Conservation (phyloP, 208 protist species). For the Leishmania tarentolae region DNA sequence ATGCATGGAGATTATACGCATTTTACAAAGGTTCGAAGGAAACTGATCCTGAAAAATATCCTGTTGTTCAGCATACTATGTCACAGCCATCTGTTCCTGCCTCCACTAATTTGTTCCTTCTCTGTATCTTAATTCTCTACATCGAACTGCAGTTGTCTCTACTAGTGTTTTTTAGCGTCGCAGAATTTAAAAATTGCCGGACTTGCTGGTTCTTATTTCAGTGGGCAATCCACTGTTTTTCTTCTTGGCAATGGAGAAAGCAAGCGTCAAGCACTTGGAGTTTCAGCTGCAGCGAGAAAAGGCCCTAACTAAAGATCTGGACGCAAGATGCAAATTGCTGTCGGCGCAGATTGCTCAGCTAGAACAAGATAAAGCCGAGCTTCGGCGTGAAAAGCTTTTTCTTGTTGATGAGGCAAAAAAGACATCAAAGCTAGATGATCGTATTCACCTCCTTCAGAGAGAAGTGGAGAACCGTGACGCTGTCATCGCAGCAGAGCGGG, state of each 20-base stretch:
- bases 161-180: not conserved
- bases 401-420: slow-evolving; percentile 70
- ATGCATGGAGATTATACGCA: not conserved
- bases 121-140: not conserved
- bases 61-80: not conserved
- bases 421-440: slow-evolving; percentile 64
- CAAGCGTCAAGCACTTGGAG: slow-evolving; percentile 77
- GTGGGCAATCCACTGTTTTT: too few relatives aligned
- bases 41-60: not conserved
- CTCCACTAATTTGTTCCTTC: not conserved
- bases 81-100: not conserved
- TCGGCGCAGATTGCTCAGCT: slow-evolving; percentile 72
- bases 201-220: too few relatives aligned
- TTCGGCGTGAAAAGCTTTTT: slow-evolving; percentile 69
- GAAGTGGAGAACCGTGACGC: slow-evolving; percentile 65
- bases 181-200: too few relatives aligned
- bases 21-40: not conserved
- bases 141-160: not conserved
- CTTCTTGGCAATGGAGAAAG: slow-evolving; percentile 10
- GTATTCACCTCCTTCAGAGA: slow-evolving; percentile 61
- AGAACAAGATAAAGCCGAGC: slow-evolving; percentile 83
- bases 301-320: slow-evolving; percentile 57
- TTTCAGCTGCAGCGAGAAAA: slow-evolving; percentile 84
- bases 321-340: slow-evolving; percentile 65
- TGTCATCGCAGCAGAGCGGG: slow-evolving; percentile 45